Evolutionary conservation across 306 rosid genomes (phyloP).

Genomic region (Trifolium dubium): DNA sequence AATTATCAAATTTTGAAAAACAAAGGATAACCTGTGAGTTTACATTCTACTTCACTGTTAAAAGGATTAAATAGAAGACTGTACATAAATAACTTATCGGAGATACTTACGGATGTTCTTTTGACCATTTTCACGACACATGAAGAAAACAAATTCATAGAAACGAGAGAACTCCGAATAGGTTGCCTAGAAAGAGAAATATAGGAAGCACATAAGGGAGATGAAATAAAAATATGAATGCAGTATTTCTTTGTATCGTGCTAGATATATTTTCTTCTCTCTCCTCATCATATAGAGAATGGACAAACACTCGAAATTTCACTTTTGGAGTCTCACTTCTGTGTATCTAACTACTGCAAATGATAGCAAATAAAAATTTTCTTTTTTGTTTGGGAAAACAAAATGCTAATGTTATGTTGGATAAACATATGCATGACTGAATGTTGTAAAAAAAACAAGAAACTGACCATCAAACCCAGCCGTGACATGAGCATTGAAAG

Average conservation of each 20-base stretch:
- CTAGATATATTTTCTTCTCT: slow-evolving; percentile 5
- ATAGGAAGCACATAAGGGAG: slow-evolving; percentile 29
- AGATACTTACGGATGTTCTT: slow-evolving; percentile 83
- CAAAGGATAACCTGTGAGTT: slow-evolving; percentile 32
- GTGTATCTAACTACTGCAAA: slow-evolving; percentile 28
- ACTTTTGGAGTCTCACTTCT: slow-evolving; percentile 32
- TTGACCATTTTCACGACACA: slow-evolving; percentile 94
- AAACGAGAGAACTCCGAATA: slow-evolving; percentile 78
- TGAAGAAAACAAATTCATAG: slow-evolving; percentile 87
- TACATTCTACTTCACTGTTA: slow-evolving; percentile 24
- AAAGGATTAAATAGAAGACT: slow-evolving; percentile 35
- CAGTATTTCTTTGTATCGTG: slow-evolving; percentile 9
- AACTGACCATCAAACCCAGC: slow-evolving; percentile 67
- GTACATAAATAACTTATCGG: not conserved
- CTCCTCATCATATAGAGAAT: slow-evolving; percentile 31
- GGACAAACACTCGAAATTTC: slow-evolving; percentile 20
- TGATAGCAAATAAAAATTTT: slow-evolving; percentile 16
- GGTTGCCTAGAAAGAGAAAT: slow-evolving; percentile 59
- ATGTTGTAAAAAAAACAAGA: slow-evolving; percentile 33
- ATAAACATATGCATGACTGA: slow-evolving; percentile 23
- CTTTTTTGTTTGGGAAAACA: too few relatives aligned
- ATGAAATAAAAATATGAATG: slow-evolving; percentile 7
- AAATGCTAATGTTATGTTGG: too few relatives aligned
- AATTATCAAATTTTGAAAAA: slow-evolving; percentile 31
- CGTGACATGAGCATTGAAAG: slow-evolving; percentile 67